Conservation (phyloP, 345 rosid species). For the Gossypium bickii region DNA sequence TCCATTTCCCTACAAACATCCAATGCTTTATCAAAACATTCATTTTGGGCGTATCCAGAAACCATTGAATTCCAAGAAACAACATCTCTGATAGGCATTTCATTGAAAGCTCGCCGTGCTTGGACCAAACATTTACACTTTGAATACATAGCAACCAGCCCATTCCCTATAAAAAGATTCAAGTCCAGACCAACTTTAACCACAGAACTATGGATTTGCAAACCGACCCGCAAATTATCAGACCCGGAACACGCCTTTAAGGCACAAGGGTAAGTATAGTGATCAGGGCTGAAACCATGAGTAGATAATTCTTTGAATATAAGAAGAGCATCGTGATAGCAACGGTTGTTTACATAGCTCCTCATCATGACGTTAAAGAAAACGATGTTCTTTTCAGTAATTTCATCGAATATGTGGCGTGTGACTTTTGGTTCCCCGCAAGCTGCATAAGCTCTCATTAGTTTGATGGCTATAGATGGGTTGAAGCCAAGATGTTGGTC, state of each 20-base stretch:
- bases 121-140: slow-evolving; percentile 58
- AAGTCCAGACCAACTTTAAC: slow-evolving; percentile 48
- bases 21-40: slow-evolving; percentile 58
- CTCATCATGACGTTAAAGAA: slow-evolving; percentile 73
- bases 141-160: slow-evolving; percentile 65
- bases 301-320: slow-evolving; percentile 38
- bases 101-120: slow-evolving; percentile 51
- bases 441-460: slow-evolving; percentile 55
- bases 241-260: slow-evolving; percentile 70
- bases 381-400: slow-evolving; percentile 55
- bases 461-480: slow-evolving; percentile 52
- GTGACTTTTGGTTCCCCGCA: slow-evolving; percentile 37
- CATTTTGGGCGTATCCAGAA: slow-evolving; percentile 58
- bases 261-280: slow-evolving; percentile 65
- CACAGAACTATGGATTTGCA: slow-evolving; percentile 51
- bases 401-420: slow-evolving; percentile 68
- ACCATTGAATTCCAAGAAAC: slow-evolving; percentile 79
- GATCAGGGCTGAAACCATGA: slow-evolving; percentile 46
- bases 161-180: slow-evolving; percentile 59
- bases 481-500: slow-evolving; percentile 27
- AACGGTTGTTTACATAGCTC: slow-evolving; percentile 52
- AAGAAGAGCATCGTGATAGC: slow-evolving; percentile 42
- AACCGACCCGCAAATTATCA: slow-evolving; percentile 41
- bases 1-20: slow-evolving; percentile 64
- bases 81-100: slow-evolving; percentile 58